Base-by-base conservation (phyloP, 148 eudicot species). In the Chenopodium album region DNA sequence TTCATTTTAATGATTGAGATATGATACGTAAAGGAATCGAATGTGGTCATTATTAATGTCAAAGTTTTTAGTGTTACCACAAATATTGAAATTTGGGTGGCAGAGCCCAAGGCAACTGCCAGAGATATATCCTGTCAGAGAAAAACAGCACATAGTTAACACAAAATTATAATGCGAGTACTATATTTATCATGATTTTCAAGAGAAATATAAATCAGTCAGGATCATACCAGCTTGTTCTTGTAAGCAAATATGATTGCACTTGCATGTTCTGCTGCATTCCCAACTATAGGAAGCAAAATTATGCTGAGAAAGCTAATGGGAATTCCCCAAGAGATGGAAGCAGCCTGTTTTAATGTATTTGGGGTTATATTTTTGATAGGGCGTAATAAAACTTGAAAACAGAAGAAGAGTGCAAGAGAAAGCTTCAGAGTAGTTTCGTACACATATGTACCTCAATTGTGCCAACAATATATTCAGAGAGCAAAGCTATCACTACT, bases 221-320 rank as follows among this genome's bases (percentile, higher is more conserved):
- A 34, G 31, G 70, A 64, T 26, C 82, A 70, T 89, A 91, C 97
- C 94, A 91, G 67, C 77, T 93, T 93, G 90, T 93, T 91, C 83
- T 83, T 93, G 63, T 85, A 89, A 26, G 95, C 95, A 81, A 93
- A 93, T 70, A 93, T 93, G 79, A 93, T 67, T 12, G 98, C 90
- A 67, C 94, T 92, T 47, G 98, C 98, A 87, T 93, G 98, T 79
- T 93, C 98, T 34, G 98, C 98, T 76, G 98, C 98, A 83, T 93
- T 93, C 37, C 98, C 98, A 20, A 93, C 94, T 12, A 93, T 93
- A 26, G 98, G 98, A 37, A 93, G 85, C 82, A 92, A 81, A 8
- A 93, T 93, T 13, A 93, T 86, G 87, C 95, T 89, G 50, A 93
- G 89, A 66, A 93, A 93, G 62, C 93, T 87, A 47, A 93, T 82